These are phyloP conservation scores for Trichophyton rubrum DNA, from an alignment of 2,329 filamentous ascomycete species.

Conservation along the genomic window DNA sequence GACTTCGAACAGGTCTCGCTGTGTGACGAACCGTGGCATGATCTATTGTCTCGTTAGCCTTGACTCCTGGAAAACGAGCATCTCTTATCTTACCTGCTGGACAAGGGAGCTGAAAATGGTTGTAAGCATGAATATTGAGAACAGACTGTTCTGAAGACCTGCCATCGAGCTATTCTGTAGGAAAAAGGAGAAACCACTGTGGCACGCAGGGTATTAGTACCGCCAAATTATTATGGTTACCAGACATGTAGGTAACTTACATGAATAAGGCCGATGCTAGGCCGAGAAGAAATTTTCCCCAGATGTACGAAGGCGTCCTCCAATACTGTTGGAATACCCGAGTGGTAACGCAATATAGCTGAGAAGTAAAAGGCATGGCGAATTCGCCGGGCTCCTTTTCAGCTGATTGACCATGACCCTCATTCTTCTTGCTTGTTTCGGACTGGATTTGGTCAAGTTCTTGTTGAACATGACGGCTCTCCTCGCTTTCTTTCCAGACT, in stretches of 20 bases:
- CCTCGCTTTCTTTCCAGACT: conserved; percentile 46
- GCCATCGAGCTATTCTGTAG: conserved; percentile 58
- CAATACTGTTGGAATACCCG: conserved; percentile 85
- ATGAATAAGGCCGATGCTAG: conserved; percentile 55
- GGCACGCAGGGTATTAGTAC: conserved; percentile 33
- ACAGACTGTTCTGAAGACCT: conserved; percentile 76
- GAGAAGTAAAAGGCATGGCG: conserved; percentile 55
- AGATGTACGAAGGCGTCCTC: conserved; percentile 75
- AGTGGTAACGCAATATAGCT: conserved; percentile 52
- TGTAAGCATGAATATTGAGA: conserved; percentile 68
- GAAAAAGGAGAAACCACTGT: conserved; percentile 71
- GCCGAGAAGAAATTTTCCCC: conserved; percentile 62
- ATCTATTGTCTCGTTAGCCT: conserved; percentile 15
- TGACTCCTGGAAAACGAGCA: conserved; percentile 45
- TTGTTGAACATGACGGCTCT: conserved; percentile 41
- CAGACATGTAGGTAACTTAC: conserved; percentile 8
- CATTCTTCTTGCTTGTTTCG: conserved; percentile 27
- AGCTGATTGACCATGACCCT: conserved; percentile 19
- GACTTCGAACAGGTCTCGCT: conserved; percentile 70
- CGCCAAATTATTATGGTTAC: conserved; percentile 13
- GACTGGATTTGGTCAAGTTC: conserved; percentile 48
- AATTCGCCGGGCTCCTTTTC: conserved; percentile 51
- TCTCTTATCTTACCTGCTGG: conserved; percentile 39
- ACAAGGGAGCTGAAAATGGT: conserved; percentile 43
- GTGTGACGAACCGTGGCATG: conserved; percentile 76